These are phyloP conservation scores for Ophiostoma triangulosporum DNA, from an alignment of 2,329 filamentous ascomycete genomes.

Conservation along the genomic window DNA sequence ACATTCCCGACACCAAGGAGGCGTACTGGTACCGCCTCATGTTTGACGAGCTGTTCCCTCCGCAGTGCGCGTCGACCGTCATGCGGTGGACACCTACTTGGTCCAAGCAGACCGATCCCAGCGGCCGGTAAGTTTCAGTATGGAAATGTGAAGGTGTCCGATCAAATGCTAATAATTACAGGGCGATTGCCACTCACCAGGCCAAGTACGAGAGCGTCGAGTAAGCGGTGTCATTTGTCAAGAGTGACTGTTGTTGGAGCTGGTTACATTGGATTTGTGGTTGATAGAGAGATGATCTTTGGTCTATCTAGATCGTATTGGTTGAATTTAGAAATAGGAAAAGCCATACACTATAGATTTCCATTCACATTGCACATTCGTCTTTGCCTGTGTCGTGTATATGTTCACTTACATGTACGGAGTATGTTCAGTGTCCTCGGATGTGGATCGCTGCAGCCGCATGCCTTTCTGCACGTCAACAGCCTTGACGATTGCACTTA, in stretches of 20 bases:
- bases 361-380: background rate
- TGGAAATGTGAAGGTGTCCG: too few species aligned
- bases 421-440: background rate
- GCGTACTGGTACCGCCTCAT: conserved; percentile 97
- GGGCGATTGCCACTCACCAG: conserved; percentile 64
- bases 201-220: conserved; percentile 50
- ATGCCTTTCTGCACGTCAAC: background rate
- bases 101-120: conserved; percentile 92
- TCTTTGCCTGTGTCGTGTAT: background rate
- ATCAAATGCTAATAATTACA: conserved; percentile 20
- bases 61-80: conserved; percentile 80
- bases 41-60: conserved; percentile 98
- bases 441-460: background rate
- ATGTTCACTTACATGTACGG: too few species aligned
- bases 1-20: conserved; percentile 93
- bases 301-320: too few species aligned
- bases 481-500: background rate
- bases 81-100: conserved; percentile 96
- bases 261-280: background rate
- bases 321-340: background rate
- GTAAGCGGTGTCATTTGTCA: background rate
- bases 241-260: background rate
- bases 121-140: conserved; percentile 64
- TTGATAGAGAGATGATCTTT: too few species aligned
- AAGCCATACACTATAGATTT: conserved; percentile 5